Conservation (phyloP, 371 early-diverging fungal species). For the Astathelohania contejeani region DNA sequence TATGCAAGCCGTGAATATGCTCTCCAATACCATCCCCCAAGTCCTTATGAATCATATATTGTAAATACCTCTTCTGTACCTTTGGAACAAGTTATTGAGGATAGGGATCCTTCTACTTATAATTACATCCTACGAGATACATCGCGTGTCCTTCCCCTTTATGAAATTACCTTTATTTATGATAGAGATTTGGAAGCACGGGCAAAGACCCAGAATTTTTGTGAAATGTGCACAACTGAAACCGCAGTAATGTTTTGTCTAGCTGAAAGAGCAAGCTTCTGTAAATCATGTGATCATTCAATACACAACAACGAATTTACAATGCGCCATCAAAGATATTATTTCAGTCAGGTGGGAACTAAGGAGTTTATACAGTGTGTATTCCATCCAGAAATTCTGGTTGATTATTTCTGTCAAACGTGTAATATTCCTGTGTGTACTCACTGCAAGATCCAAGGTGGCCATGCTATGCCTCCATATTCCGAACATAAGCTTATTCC, state of each 20-base stretch:
- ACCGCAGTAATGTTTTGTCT: conserved; percentile 46
- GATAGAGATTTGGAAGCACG: conserved; percentile 47
- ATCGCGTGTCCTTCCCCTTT: conserved; percentile 39
- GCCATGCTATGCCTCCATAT: conserved; percentile 35
- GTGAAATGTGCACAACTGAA: conserved; percentile 44
- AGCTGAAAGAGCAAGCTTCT: conserved; percentile 52
- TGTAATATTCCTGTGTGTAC: conserved; percentile 49
- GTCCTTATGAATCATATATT: conserved; percentile 43
- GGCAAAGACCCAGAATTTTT: conserved; percentile 30
- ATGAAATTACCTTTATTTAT: conserved; percentile 50
- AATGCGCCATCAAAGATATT: conserved; percentile 46
- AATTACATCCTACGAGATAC: conserved; percentile 48
- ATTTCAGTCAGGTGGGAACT: conserved; percentile 46
- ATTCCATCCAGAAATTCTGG: conserved; percentile 31
- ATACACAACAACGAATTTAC: conserved; percentile 49
- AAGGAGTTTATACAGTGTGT: conserved; percentile 49
- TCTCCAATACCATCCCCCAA: conserved; percentile 35
- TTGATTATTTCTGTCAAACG: conserved; percentile 49
- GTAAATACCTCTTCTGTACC: not conserved
- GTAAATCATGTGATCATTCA: conserved; percentile 46
- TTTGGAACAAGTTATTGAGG: conserved; percentile 9
- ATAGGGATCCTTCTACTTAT: conserved; percentile 13
- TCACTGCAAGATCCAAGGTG: conserved; percentile 47
- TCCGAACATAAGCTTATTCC: conserved; percentile 32
- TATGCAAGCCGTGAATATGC: conserved; percentile 46